Conservation (phyloP, 2,329 filamentous ascomycete genomes). For the Fusarium oxysporum region DNA sequence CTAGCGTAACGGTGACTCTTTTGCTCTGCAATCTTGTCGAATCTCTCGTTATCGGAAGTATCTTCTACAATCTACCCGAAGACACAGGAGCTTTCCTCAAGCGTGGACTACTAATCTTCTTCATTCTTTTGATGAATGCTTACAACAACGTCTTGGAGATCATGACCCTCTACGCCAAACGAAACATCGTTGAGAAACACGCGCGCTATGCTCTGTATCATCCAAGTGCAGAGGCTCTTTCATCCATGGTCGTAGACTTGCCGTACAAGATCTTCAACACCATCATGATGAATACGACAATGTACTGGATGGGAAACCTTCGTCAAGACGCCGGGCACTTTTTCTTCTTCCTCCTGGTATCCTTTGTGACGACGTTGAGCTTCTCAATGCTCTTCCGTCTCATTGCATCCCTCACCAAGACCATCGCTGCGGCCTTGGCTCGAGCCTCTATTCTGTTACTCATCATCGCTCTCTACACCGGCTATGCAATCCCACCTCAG, state of each 20-base stretch:
- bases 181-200: slow-evolving; percentile 51
- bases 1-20: slow-evolving; percentile 35
- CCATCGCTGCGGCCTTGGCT: slow-evolving; percentile 42
- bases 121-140: slow-evolving; percentile 39
- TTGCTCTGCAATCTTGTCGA: slow-evolving; percentile 37
- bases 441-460: slow-evolving; percentile 42
- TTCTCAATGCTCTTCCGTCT: slow-evolving; percentile 73
- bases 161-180: slow-evolving; percentile 46
- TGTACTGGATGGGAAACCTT: slow-evolving; percentile 77
- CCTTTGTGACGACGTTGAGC: slow-evolving; percentile 66
- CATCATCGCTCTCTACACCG: slow-evolving; percentile 61
- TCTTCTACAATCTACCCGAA: slow-evolving; percentile 36
- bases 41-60: slow-evolving; percentile 38
- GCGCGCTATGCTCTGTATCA: slow-evolving; percentile 51
- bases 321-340: slow-evolving; percentile 64
- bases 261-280: slow-evolving; percentile 43
- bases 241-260: slow-evolving; percentile 37
- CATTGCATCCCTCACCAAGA: slow-evolving; percentile 44
- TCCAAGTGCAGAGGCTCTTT: slow-evolving; percentile 45
- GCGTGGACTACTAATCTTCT: slow-evolving; percentile 32
- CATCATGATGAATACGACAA: slow-evolving; percentile 55
- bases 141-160: slow-evolving; percentile 44
- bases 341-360: slow-evolving; percentile 61
- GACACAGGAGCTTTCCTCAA: slow-evolving; percentile 21
- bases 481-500: slow-evolving; percentile 56